Evolutionary conservation across 805 yeast species (phyloP), one percentile per base, ranked within the genome.

Genomic region (Ogataea pilisensis): DNA sequence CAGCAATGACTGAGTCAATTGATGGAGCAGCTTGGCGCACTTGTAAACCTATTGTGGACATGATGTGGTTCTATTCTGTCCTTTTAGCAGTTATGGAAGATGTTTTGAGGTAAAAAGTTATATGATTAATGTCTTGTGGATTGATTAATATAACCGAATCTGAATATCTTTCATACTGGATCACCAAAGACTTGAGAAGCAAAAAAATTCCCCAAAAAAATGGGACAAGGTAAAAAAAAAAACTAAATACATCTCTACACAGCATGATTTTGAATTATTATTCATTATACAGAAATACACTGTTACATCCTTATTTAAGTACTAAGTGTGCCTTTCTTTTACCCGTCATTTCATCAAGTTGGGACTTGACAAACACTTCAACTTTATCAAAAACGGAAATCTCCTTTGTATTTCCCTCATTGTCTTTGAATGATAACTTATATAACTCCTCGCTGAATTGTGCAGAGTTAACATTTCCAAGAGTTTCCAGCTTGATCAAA

Each of bases 311-410:
- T 51, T 65, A 78, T 51, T 70, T 73, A 44, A 85, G 67, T 35
- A 76, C 57, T 60, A 91, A 69, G 57, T 84, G 89, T 1, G 95
- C 96, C 63, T 82, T 88, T 65, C 98, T 80, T 70, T 91, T 91
- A 38, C 96, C 96, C 3, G 95, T 87, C 41, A 79, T 73, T 45
- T 86, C 91, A 58, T 93, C 96, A 57, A 87, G 68, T 8, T 83
- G 77, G 3, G 95, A 85, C 55, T 75, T 82, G 22, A 93, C 89
- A 57, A 79, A 82, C 28, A 93, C 98, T 34, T 75, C 69, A 22
- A 93, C 90, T 59, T 82, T 81, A 56, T 91, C 96, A 63, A 93
- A 93, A 2, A 91, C 87, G 8, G 69, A 69, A 6, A 64, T 48
- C 14, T 54, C 54, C 58, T 81, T 75, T 19, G 55, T 48, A 2